Percentiles rank a stretch among this genome's conserved stretches.
phyloP scores from a whole-genome alignment of 768 basidiomycete genomes.

The Leccinum obscurum region DNA sequence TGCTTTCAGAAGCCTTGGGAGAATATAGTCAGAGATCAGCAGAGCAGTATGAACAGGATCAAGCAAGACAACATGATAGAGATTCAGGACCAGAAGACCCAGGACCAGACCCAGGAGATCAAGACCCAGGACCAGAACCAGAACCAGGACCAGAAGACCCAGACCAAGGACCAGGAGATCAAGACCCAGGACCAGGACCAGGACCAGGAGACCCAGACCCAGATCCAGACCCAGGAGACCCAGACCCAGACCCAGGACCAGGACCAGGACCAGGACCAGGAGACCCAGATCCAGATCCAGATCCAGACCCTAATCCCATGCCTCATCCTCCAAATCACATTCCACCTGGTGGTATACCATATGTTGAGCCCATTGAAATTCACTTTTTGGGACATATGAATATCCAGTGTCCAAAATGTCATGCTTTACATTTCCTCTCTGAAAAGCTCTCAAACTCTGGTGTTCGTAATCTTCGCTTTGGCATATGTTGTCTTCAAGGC shows the following conservation, averaged over 20 bases:
- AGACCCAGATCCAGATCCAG: no score
- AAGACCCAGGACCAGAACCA: no score
- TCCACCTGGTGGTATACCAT: neutral
- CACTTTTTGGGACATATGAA: neutral
- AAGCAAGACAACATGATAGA: neutral
- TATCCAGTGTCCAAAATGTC: neutral
- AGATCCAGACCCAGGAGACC: no score
- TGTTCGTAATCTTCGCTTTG: neutral
- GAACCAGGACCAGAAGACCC: no score
- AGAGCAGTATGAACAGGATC: neutral
- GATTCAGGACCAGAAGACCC: neutral
- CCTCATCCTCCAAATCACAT: no score
- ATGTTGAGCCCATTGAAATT: neutral
- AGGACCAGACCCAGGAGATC: no score
- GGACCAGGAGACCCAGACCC: no score
- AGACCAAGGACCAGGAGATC: no score
- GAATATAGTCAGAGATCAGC: neutral
- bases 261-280: no score
- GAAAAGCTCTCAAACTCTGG: neutral
- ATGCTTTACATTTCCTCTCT: neutral
- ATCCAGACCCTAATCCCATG: no score
- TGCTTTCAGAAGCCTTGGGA: neutral
- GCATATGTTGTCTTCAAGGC: neutral
- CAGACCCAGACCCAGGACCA: no score
- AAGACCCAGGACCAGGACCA: no score